Evolutionary conservation across 805 yeast species (phyloP).

Genomic region (Saccharomycopsis olivae): DNA sequence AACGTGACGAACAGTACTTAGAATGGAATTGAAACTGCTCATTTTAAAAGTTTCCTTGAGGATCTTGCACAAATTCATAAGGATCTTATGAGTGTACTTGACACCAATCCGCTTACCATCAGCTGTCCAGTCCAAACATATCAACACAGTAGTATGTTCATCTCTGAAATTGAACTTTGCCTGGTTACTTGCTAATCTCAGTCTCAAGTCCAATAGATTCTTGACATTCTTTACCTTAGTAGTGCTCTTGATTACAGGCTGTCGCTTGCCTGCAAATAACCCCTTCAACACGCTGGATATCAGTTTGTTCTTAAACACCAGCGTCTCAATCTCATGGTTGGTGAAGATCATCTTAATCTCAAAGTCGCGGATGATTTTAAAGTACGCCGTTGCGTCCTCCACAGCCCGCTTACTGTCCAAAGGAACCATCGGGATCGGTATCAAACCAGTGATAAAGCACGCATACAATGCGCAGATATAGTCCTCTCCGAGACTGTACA

Average conservation of each 20-base stretch:
- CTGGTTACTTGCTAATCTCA: slow-evolving; percentile 17
- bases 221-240: slow-evolving; percentile 37
- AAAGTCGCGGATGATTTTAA: slow-evolving; percentile 58
- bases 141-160: slow-evolving; percentile 38
- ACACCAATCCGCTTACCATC: slow-evolving; percentile 60
- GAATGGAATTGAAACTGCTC: slow-evolving; percentile 55
- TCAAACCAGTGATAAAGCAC: slow-evolving; percentile 70
- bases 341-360: slow-evolving; percentile 64
- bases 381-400: slow-evolving; percentile 64
- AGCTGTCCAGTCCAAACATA: slow-evolving; percentile 63
- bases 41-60: slow-evolving; percentile 88
- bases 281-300: slow-evolving; percentile 49
- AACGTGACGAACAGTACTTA: slow-evolving; percentile 81
- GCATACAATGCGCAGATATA: slow-evolving; percentile 77
- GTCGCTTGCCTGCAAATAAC: slow-evolving; percentile 23
- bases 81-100: slow-evolving; percentile 40
- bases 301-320: slow-evolving; percentile 53
- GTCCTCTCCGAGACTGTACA: slow-evolving; percentile 84
- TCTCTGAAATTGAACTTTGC: slow-evolving; percentile 27
- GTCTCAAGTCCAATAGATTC: slow-evolving; percentile 16
- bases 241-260: slow-evolving; percentile 57
- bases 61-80: slow-evolving; percentile 75
- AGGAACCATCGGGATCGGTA: slow-evolving; percentile 69
- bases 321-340: slow-evolving; percentile 61
- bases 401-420: slow-evolving; percentile 53